Conservation (phyloP, 2,329 filamentous ascomycete species). For the Xylaria sp. region DNA sequence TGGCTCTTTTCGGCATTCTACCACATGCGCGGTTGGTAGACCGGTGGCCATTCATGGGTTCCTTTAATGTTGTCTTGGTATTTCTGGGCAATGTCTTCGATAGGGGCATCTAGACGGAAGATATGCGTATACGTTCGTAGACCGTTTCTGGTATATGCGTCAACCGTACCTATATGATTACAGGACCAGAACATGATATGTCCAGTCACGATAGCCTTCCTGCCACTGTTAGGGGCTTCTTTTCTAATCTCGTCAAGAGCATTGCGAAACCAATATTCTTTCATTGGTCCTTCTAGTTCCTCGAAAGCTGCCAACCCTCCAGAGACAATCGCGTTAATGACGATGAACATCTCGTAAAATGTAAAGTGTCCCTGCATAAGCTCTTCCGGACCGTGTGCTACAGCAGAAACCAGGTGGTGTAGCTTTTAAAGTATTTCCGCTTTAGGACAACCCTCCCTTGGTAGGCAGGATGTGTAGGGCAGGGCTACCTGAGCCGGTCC, state of each 20-base stretch:
- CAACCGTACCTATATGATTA: slow-evolving; percentile 29
- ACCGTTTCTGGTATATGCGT: slow-evolving; percentile 50
- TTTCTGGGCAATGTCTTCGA: slow-evolving; percentile 42
- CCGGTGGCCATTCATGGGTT: slow-evolving; percentile 38
- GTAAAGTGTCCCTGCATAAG: slow-evolving; percentile 41
- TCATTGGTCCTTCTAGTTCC: slow-evolving; percentile 38
- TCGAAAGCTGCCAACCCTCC: slow-evolving; percentile 55
- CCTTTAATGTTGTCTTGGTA: slow-evolving; percentile 42
- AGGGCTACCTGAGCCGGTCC: too few relatives aligned
- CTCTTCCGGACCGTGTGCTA: slow-evolving; percentile 13
- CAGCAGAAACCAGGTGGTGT: background rate
- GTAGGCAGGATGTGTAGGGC: too few relatives aligned
- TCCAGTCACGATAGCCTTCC: slow-evolving; percentile 53
- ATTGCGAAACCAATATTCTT: slow-evolving; percentile 42
- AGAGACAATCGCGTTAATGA: slow-evolving; percentile 45
- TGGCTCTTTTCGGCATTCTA: slow-evolving; percentile 47
- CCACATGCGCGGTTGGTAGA: slow-evolving; percentile 49
- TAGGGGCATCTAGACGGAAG: slow-evolving; percentile 53
- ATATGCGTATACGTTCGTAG: slow-evolving; percentile 57
- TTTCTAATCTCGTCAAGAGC: slow-evolving; percentile 50
- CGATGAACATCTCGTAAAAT: slow-evolving; percentile 57
- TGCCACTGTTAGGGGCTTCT: slow-evolving; percentile 38
- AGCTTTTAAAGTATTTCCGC: background rate
- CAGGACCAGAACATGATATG: slow-evolving; percentile 59
- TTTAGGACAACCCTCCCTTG: background rate